Conservation (phyloP, 768 basidiomycete genomes). For the Agrocybe praecox region DNA sequence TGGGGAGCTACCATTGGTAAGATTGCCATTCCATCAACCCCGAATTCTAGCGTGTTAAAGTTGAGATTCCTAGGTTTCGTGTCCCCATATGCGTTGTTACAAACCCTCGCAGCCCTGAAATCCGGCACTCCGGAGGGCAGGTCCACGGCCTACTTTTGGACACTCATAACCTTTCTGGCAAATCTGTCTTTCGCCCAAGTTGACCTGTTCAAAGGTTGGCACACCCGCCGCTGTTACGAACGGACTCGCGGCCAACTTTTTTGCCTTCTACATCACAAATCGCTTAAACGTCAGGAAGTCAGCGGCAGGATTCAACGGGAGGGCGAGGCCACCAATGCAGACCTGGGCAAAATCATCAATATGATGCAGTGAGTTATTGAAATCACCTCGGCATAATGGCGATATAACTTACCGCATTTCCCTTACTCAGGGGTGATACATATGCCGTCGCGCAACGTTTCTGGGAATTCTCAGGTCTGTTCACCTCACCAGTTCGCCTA, state of each 20-base stretch:
- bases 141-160: conserved; percentile 57
- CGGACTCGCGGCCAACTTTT: conserved; percentile 73
- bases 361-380: conserved; percentile 65
- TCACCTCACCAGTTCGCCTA: conserved; percentile 63
- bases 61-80: conserved; percentile 51
- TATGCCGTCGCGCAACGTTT: conserved; percentile 73
- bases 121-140: conserved; percentile 42
- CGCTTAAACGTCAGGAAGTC: conserved; percentile 60
- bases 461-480: conserved; percentile 72
- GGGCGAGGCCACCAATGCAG: conserved; percentile 45
- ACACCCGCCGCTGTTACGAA: conserved; percentile 70
- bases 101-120: conserved; percentile 56
- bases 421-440: conserved; percentile 56
- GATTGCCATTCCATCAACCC: conserved; percentile 12
- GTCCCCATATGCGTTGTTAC: conserved; percentile 64
- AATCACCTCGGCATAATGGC: not conserved
- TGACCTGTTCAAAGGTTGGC: conserved; percentile 67
- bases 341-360: conserved; percentile 74
- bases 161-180: conserved; percentile 58
- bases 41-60: conserved; percentile 1
- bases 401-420: not conserved
- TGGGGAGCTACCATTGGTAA: conserved; percentile 60
- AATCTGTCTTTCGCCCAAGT: conserved; percentile 70
- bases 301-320: conserved; percentile 45
- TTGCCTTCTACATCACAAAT: conserved; percentile 70